These are phyloP conservation scores for Tylopilus subfusipes DNA, from an alignment of 768 basidiomycete genomes.

Conservation along the genomic window DNA sequence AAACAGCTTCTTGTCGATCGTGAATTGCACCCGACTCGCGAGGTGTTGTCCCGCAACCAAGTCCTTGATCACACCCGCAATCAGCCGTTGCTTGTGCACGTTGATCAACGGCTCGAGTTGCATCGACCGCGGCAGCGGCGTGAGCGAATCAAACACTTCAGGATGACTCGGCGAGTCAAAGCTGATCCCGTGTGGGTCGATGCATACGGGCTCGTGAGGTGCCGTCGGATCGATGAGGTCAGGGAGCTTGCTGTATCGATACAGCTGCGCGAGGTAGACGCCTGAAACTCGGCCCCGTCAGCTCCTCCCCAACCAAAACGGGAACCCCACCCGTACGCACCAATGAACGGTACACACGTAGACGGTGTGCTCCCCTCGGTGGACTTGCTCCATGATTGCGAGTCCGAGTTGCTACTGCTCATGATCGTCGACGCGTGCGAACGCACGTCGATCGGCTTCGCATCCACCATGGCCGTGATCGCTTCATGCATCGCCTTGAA, in stretches of 20 bases:
- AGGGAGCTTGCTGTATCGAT: slow-evolving; percentile 62
- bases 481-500: slow-evolving; percentile 73
- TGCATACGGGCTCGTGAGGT: slow-evolving; percentile 61
- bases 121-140: slow-evolving; percentile 71
- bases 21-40: slow-evolving; percentile 66
- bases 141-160: slow-evolving; percentile 72
- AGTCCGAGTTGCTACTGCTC: slow-evolving; percentile 43
- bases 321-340: slow-evolving; percentile 37
- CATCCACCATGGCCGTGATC: slow-evolving; percentile 60
- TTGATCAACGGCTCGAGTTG: slow-evolving; percentile 84
- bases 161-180: slow-evolving; percentile 72
- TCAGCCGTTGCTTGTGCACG: slow-evolving; percentile 82
- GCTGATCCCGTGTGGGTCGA: slow-evolving; percentile 58
- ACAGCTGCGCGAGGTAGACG: slow-evolving; percentile 71
- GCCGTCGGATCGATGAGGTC: slow-evolving; percentile 82
- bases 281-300: slow-evolving; percentile 40
- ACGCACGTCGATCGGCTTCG: slow-evolving; percentile 54
- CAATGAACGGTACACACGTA: slow-evolving; percentile 80
- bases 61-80: slow-evolving; percentile 76
- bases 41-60: slow-evolving; percentile 82
- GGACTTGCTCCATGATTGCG: slow-evolving; percentile 35
- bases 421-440: slow-evolving; percentile 54
- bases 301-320: not conserved
- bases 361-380: slow-evolving; percentile 45
- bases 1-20: slow-evolving; percentile 72